Conservation (phyloP, 2,329 filamentous ascomycete species). For the Verticillium tricorpus region DNA sequence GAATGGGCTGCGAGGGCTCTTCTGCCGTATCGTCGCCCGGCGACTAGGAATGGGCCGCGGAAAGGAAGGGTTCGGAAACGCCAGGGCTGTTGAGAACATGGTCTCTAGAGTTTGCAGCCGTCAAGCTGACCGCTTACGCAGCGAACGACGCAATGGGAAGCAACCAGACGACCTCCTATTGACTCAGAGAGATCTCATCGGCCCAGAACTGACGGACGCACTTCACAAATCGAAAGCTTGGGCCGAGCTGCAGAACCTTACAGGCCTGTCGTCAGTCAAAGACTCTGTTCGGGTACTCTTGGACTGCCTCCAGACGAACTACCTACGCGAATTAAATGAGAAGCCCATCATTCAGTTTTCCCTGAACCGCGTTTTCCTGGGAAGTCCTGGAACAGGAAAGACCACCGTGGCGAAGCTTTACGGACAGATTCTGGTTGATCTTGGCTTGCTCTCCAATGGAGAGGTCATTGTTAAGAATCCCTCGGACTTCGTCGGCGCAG, state of each 20-base stretch:
- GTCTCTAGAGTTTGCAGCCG: constrained; percentile 49
- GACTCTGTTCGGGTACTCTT: constrained; percentile 52
- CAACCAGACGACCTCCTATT: constrained; percentile 54
- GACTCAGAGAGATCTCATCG: constrained; percentile 65
- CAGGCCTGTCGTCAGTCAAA: constrained; percentile 60
- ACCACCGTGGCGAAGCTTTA: constrained; percentile 73
- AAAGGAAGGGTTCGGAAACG: constrained; percentile 68
- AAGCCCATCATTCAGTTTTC: constrained; percentile 53
- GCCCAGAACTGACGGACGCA: constrained; percentile 56
- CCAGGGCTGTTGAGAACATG: constrained; percentile 61
- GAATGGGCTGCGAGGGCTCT: constrained; percentile 54
- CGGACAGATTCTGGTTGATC: constrained; percentile 60
- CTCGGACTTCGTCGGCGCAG: constrained; percentile 64
- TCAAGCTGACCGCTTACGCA: constrained; percentile 52
- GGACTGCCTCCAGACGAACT: constrained; percentile 60
- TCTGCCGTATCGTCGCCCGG: constrained; percentile 56
- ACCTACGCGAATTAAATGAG: constrained; percentile 59
- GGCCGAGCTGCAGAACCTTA: constrained; percentile 51
- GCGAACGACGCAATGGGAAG: constrained; percentile 33
- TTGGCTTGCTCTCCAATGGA: constrained; percentile 63
- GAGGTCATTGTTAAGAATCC: constrained; percentile 72
- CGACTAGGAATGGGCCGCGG: constrained; percentile 60
- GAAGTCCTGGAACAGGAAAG: constrained; percentile 71
- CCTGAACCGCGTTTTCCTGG: constrained; percentile 66
- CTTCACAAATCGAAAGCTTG: constrained; percentile 51